Conservation (phyloP, 345 rosid genomes). For the Eucalyptus polyanthemos region DNA sequence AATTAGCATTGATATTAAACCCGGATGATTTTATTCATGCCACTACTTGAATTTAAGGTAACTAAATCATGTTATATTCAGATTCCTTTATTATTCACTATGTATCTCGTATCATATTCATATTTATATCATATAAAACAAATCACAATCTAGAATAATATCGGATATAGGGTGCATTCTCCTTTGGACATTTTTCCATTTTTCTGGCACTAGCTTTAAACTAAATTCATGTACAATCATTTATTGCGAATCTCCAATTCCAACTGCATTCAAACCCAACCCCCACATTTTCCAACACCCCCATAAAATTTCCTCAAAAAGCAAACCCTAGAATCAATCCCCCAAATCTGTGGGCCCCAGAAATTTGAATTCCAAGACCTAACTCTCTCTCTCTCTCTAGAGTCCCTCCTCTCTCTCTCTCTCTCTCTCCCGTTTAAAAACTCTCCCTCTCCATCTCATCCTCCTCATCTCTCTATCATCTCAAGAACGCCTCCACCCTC, state of each 20-base stretch:
- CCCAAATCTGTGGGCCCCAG: conserved; percentile 8
- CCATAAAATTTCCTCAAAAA: background rate
- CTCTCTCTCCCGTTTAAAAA: background rate
- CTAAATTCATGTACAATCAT: background rate
- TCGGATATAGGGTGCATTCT: background rate
- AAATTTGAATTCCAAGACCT: conserved; percentile 10
- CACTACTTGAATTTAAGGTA: background rate
- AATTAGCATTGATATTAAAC: accelerated
- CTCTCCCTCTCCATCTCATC: background rate
- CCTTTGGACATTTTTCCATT: background rate
- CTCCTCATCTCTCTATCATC: background rate
- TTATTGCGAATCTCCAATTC: background rate
- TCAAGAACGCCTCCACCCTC: background rate
- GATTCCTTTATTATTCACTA: background rate
- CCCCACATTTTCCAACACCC: background rate
- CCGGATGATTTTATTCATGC: accelerated
- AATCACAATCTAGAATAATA: background rate
- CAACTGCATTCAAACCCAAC: background rate
- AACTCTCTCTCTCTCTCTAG: background rate
- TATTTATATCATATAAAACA: background rate
- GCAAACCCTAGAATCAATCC: background rate
- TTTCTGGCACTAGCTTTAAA: background rate
- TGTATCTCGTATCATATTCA: background rate
- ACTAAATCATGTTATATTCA: background rate
- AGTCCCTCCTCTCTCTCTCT: background rate